Percentiles rank a stretch among this genome's conserved stretches.
phyloP scores from a whole-genome alignment of 192 early-diverging fungal species.

The Endogone sp. region DNA sequence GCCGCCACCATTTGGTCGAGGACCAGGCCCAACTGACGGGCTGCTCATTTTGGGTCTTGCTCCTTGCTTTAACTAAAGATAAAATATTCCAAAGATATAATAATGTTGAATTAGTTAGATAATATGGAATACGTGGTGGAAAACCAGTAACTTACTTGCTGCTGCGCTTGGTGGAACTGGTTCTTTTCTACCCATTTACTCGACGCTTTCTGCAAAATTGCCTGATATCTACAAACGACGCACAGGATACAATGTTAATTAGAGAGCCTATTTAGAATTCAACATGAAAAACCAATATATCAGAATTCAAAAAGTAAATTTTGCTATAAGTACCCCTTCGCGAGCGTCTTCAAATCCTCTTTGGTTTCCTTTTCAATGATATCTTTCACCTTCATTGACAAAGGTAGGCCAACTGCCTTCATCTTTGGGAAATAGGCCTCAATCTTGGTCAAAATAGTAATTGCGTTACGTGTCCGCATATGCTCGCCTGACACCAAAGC shows the following conservation, averaged over 20 bases:
- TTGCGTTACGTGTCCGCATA: constrained; percentile 70
- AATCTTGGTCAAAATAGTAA: constrained; percentile 66
- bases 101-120: too few species aligned
- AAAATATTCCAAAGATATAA: too few species aligned
- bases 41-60: too few species aligned
- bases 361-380: constrained; percentile 55
- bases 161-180: constrained; percentile 7
- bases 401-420: constrained; percentile 43
- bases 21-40: too few species aligned
- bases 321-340: constrained; percentile 38
- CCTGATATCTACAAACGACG: constrained; percentile 22
- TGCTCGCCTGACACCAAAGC: constrained; percentile 59
- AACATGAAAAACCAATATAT: too few species aligned
- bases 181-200: constrained; percentile 17
- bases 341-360: constrained; percentile 70
- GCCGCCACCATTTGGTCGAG: too few species aligned
- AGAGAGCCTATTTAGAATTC: too few species aligned
- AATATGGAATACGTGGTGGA: too few species aligned
- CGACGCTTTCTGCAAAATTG: constrained; percentile 24
- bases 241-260: too few species aligned
- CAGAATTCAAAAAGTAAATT: too few species aligned
- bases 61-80: too few species aligned
- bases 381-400: constrained; percentile 37
- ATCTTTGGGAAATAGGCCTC: constrained; percentile 58
- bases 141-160: too few species aligned